Conservation (phyloP, 2,329 filamentous ascomycete genomes). For the Verticillium nonalfalfae region DNA sequence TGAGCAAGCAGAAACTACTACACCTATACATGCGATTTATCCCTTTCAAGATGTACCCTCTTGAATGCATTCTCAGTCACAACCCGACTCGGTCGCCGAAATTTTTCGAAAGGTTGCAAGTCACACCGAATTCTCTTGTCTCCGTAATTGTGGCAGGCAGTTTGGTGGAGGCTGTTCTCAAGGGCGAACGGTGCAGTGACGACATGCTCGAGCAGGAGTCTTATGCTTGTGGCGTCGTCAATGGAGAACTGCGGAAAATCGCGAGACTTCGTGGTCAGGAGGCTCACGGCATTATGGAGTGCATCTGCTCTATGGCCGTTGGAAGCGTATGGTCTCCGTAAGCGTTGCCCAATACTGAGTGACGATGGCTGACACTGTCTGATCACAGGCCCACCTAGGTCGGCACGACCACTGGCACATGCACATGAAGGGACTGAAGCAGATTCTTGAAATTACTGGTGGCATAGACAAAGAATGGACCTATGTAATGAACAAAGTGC, state of each 20-base stretch:
- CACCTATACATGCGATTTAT: conserved; percentile 18
- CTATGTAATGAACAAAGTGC: conserved; percentile 16
- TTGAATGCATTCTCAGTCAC: conserved; percentile 22
- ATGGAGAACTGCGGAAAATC: conserved; percentile 13
- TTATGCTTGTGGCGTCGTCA: conserved; percentile 17
- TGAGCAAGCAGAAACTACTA: conserved; percentile 19
- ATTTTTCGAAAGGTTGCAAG: conserved; percentile 18
- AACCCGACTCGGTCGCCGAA: conserved; percentile 18
- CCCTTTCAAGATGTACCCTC: conserved; percentile 23
- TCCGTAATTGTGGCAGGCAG: conserved; percentile 22
- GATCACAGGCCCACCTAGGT: conserved; percentile 21
- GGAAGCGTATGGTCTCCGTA: conserved; percentile 16
- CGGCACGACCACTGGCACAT: conserved; percentile 30
- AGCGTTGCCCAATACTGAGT: too few species aligned
- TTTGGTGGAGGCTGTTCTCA: conserved; percentile 16
- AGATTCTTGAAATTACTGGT: conserved; percentile 22
- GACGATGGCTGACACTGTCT: not conserved
- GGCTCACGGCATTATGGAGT: conserved; percentile 18
- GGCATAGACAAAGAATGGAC: conserved; percentile 13
- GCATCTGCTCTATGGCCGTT: conserved; percentile 22
- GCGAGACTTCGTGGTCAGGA: conserved; percentile 6
- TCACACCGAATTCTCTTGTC: conserved; percentile 18
- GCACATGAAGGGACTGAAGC: conserved; percentile 26
- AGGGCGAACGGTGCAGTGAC: conserved; percentile 9
- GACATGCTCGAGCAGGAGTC: conserved; percentile 16